phyloP scores from a whole-genome alignment of 2,329 filamentous ascomycete genomes.

The Cercospora beticola region DNA sequence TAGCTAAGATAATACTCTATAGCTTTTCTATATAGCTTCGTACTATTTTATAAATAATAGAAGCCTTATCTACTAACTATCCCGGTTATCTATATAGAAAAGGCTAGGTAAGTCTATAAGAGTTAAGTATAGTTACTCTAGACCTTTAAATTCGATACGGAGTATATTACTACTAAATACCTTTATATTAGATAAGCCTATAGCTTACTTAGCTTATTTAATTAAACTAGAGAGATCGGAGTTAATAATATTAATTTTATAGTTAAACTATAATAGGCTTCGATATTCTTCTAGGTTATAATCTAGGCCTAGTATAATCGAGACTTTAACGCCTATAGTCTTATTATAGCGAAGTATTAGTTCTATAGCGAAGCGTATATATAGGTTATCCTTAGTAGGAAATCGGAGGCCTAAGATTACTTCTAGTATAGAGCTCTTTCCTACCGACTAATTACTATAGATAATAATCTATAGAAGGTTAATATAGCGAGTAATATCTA shows the following conservation, averaged over 20 bases:
- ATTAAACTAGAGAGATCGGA: background rate
- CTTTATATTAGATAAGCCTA: background rate
- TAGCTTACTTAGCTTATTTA: background rate
- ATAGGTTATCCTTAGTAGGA: constrained; percentile 54
- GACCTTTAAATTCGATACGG: constrained; percentile 25
- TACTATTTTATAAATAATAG: constrained; percentile 40
- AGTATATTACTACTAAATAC: constrained; percentile 22
- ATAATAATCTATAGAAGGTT: constrained; percentile 47
- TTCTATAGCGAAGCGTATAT: constrained; percentile 48
- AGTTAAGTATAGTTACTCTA: constrained; percentile 23
- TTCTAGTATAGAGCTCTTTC: constrained; percentile 63
- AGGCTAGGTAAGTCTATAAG: constrained; percentile 33
- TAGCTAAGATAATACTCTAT: constrained; percentile 44
- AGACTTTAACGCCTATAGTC: background rate
- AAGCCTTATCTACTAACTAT: constrained; percentile 37
- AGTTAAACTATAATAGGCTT: background rate
- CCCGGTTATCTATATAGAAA: constrained; percentile 28
- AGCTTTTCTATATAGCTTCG: constrained; percentile 40
- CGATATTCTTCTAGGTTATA: background rate
- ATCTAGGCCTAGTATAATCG: constrained; percentile 7
- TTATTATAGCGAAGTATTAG: constrained; percentile 25
- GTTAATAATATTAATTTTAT: background rate
- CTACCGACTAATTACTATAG: constrained; percentile 59
- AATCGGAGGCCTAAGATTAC: constrained; percentile 62
- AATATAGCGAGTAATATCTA: background rate